phyloP scores from a whole-genome alignment of 2,329 filamentous ascomycete genomes.

The Alternaria ethzedia region DNA sequence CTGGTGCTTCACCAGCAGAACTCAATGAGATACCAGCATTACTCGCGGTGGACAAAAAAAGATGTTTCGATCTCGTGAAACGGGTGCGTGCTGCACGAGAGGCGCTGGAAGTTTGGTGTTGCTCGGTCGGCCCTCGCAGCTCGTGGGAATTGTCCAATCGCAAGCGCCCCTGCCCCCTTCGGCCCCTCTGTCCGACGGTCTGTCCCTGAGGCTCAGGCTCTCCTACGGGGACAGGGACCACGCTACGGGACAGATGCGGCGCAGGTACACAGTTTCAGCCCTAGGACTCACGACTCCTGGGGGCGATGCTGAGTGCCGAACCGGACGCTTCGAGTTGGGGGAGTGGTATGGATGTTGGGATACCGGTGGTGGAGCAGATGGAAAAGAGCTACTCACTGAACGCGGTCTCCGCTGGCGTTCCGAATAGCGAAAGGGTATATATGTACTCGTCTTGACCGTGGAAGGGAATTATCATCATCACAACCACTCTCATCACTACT shows the following conservation, averaged over 20 bases:
- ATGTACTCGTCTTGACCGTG: conserved; percentile 27
- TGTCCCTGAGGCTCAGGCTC: conserved; percentile 33
- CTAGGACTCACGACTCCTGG: conserved; percentile 33
- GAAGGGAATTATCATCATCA: conserved; percentile 28
- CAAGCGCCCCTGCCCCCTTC: conserved; percentile 18
- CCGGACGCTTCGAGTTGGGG: conserved; percentile 34
- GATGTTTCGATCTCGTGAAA: conserved; percentile 19
- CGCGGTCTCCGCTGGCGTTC: conserved; percentile 41
- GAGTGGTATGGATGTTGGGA: conserved; percentile 30
- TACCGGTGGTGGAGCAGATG: conserved; percentile 26
- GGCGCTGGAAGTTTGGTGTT: conserved; percentile 21
- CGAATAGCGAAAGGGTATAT: conserved; percentile 42
- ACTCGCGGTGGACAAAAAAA: conserved; percentile 17
- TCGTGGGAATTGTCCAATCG: conserved; percentile 23
- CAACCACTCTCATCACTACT: conserved; percentile 19
- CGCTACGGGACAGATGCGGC: conserved; percentile 29
- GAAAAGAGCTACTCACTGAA: conserved; percentile 30
- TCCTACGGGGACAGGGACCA: conserved; percentile 35
- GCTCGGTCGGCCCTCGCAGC: conserved; percentile 7
- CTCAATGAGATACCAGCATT: background rate
- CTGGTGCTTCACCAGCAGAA: background rate
- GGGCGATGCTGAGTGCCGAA: conserved; percentile 34
- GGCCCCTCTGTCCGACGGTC: conserved; percentile 38
- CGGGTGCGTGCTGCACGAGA: conserved; percentile 22
- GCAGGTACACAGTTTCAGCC: conserved; percentile 37